Percentiles rank a stretch among this genome's conserved stretches.
Evolutionary conservation across 768 basidiomycete species (phyloP).

Genomic region (Mycena olivaceomarginata): DNA sequence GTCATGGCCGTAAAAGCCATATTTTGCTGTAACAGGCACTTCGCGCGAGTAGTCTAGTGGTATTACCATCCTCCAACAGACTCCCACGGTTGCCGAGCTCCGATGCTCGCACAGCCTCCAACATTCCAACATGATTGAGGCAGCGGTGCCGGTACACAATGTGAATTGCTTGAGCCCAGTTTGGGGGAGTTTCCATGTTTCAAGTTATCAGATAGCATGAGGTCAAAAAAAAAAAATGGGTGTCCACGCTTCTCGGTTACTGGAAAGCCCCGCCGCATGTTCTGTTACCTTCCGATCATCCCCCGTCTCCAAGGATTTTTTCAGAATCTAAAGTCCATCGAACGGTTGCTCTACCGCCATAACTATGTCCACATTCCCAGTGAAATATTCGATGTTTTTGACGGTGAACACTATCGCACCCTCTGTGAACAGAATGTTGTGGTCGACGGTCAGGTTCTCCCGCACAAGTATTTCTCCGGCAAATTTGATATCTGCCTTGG

Average conservation of each 20-base stretch:
- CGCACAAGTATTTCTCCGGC: background rate
- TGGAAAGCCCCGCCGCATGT: background rate
- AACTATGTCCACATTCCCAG: background rate
- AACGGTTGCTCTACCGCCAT: background rate
- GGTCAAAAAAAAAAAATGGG: too few relatives aligned
- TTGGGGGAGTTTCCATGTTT: too few relatives aligned
- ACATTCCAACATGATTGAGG: too few relatives aligned
- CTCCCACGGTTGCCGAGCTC: too few relatives aligned
- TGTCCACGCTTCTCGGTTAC: too few relatives aligned
- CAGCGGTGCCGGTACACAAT: too few relatives aligned
- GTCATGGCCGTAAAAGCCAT: constrained; percentile 7
- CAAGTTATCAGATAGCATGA: too few relatives aligned
- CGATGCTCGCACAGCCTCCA: too few relatives aligned
- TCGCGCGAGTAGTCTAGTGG: too few relatives aligned
- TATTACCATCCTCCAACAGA: too few relatives aligned
- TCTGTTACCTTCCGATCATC: background rate
- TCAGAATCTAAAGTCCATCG: background rate
- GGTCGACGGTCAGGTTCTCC: background rate
- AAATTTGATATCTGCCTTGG: background rate
- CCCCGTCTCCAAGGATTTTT: background rate
- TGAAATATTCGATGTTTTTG: background rate
- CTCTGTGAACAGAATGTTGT: background rate
- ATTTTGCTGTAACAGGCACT: too few relatives aligned
- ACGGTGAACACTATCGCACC: background rate
- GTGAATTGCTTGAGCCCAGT: too few relatives aligned